phyloP scores from a whole-genome alignment of 2,329 filamentous ascomycete species.

The Talaromyces atroroseus region DNA sequence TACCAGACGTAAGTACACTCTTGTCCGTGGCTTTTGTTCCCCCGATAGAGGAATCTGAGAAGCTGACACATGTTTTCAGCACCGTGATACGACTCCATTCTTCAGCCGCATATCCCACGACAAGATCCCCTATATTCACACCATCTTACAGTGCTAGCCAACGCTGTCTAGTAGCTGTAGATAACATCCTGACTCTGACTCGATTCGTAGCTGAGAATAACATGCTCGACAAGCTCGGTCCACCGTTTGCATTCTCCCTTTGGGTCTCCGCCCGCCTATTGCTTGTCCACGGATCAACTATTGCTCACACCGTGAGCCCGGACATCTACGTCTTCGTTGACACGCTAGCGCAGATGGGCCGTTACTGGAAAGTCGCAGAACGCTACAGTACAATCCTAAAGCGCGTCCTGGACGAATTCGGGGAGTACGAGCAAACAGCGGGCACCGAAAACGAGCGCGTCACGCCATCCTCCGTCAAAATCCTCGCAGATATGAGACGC shows the following conservation, averaged over 20 bases:
- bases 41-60: background rate
- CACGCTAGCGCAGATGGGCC: slow-evolving; percentile 72
- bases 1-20: slow-evolving; percentile 65
- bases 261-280: slow-evolving; percentile 87
- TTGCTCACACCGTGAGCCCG: slow-evolving; percentile 74
- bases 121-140: slow-evolving; percentile 80
- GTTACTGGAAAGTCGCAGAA: slow-evolving; percentile 78
- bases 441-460: slow-evolving; percentile 62
- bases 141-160: slow-evolving; percentile 82
- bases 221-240: slow-evolving; percentile 74
- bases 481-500: slow-evolving; percentile 83
- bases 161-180: slow-evolving; percentile 74
- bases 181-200: slow-evolving; percentile 71
- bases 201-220: slow-evolving; percentile 71
- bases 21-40: too few relatives aligned
- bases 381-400: slow-evolving; percentile 75
- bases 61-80: slow-evolving; percentile 27
- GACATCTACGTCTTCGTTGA: slow-evolving; percentile 79
- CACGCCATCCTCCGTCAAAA: slow-evolving; percentile 77
- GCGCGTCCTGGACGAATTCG: slow-evolving; percentile 79
- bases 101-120: slow-evolving; percentile 86
- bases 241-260: slow-evolving; percentile 84
- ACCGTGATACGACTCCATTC: slow-evolving; percentile 87
- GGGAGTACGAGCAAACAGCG: slow-evolving; percentile 62
- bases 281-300: slow-evolving; percentile 84